Evolutionary conservation across 495 filamentous ascomycete genomes (phyloP).

Genomic region (Penicillium nucicola): DNA sequence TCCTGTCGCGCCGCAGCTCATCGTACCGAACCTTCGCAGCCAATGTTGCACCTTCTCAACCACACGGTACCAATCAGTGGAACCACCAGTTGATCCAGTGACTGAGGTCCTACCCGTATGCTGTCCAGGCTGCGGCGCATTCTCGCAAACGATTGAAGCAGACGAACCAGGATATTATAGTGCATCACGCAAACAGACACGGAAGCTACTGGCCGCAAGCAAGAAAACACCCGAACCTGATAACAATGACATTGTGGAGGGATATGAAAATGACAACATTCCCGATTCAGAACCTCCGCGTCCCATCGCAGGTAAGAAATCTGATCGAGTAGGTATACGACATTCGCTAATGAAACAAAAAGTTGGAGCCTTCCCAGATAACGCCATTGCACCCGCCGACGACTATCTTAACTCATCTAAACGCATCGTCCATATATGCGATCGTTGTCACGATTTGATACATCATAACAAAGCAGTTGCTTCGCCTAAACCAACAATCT

Average conservation of each 20-base stretch:
- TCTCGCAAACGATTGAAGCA: slow-evolving; percentile 67
- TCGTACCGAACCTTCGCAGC: neutral
- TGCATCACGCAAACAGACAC: slow-evolving; percentile 46
- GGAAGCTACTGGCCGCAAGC: slow-evolving; percentile 34
- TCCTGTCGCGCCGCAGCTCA: slow-evolving; percentile 4
- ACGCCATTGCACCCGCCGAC: slow-evolving; percentile 26
- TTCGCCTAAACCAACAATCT: slow-evolving; percentile 71
- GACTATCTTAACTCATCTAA: slow-evolving; percentile 10
- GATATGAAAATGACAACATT: slow-evolving; percentile 8
- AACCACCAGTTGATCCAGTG: slow-evolving; percentile 3
- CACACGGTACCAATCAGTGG: neutral
- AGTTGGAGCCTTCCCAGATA: slow-evolving; percentile 39
- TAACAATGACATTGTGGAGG: slow-evolving; percentile 10
- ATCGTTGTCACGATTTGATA: slow-evolving; percentile 77
- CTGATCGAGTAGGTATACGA: neutral
- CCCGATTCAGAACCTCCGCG: slow-evolving; percentile 8
- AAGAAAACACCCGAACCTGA: slow-evolving; percentile 40
- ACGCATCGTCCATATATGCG: slow-evolving; percentile 57
- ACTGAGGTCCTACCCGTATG: slow-evolving; percentile 31
- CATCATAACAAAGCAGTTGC: slow-evolving; percentile 69
- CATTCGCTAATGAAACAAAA: neutral
- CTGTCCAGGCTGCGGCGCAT: slow-evolving; percentile 89
- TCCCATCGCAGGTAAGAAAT: slow-evolving; percentile 19
- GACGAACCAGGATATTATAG: slow-evolving; percentile 75
- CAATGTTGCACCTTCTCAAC: slow-evolving; percentile 25